Conservation (phyloP, 2,329 filamentous ascomycete species). For the Macrophomina tecta region DNA sequence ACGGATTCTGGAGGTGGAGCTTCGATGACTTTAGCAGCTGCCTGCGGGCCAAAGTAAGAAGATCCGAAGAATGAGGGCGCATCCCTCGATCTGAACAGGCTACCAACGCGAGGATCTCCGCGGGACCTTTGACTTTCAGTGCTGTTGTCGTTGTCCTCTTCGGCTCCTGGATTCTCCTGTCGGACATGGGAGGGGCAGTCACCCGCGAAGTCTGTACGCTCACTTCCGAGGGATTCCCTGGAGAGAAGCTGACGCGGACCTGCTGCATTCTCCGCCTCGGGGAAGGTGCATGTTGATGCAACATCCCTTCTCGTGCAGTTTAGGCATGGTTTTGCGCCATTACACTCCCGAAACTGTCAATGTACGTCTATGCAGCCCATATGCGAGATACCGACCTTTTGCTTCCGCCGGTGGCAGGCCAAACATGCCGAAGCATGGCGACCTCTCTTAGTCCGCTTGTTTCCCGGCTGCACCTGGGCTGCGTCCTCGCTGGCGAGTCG, state of each 20-base stretch:
- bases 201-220: no score
- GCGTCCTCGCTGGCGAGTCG: not conserved
- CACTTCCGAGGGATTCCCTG: no score
- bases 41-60: slow-evolving; percentile 34
- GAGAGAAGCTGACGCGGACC: not conserved
- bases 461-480: not conserved
- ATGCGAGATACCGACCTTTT: slow-evolving; percentile 28
- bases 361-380: not conserved
- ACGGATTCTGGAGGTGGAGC: slow-evolving; percentile 33
- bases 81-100: slow-evolving; percentile 33
- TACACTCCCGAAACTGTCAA: slow-evolving; percentile 28
- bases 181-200: no score
- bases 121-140: not conserved
- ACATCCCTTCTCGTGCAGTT: slow-evolving; percentile 32
- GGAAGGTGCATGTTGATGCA: slow-evolving; percentile 30
- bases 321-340: slow-evolving; percentile 33
- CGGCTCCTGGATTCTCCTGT: not conserved
- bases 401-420: slow-evolving; percentile 33
- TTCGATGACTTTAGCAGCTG: slow-evolving; percentile 34
- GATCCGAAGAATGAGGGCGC: slow-evolving; percentile 34
- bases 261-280: slow-evolving; percentile 28
- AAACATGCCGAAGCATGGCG: slow-evolving; percentile 32
- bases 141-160: not conserved
- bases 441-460: slow-evolving; percentile 33
- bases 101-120: slow-evolving; percentile 32